These are phyloP conservation scores for Tetrapisispora fleetii DNA, from an alignment of 805 yeast genomes.

Conservation along the genomic window DNA sequence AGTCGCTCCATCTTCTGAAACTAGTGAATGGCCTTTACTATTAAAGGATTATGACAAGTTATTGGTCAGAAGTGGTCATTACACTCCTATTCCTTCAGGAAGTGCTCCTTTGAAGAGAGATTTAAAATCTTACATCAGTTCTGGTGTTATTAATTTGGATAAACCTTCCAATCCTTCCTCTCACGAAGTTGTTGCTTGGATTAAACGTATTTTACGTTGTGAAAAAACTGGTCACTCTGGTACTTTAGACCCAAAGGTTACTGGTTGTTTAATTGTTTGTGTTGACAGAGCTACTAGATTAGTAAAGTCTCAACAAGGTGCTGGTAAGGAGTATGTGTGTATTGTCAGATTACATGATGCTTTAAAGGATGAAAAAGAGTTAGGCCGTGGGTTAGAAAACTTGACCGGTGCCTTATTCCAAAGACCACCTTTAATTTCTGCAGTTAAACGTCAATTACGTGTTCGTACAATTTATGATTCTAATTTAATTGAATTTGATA, in stretches of 20 bases:
- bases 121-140: constrained; percentile 74
- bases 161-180: constrained; percentile 98
- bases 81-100: constrained; percentile 95
- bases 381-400: constrained; percentile 81
- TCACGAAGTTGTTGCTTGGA: constrained; percentile 99
- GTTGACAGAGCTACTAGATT: constrained; percentile 96
- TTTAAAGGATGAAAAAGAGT: constrained; percentile 78
- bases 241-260: constrained; percentile 96
- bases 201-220: constrained; percentile 86
- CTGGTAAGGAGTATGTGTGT: constrained; percentile 99
- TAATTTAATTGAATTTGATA: constrained; percentile 85
- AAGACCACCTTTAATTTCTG: constrained; percentile 97
- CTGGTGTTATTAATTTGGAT: constrained; percentile 95
- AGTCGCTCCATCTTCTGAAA: constrained; percentile 67
- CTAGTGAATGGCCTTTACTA: constrained; percentile 92
- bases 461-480: constrained; percentile 97
- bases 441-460: constrained; percentile 97
- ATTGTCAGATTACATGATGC: constrained; percentile 93
- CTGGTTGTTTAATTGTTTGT: constrained; percentile 97
- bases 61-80: constrained; percentile 91
- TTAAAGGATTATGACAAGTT: constrained; percentile 90
- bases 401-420: constrained; percentile 98
- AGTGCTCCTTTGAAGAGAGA: constrained; percentile 92
- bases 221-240: constrained; percentile 99
- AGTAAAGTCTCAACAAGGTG: constrained; percentile 98